phyloP scores from a whole-genome alignment of 768 basidiomycete species.

The Suillus bovinus region DNA sequence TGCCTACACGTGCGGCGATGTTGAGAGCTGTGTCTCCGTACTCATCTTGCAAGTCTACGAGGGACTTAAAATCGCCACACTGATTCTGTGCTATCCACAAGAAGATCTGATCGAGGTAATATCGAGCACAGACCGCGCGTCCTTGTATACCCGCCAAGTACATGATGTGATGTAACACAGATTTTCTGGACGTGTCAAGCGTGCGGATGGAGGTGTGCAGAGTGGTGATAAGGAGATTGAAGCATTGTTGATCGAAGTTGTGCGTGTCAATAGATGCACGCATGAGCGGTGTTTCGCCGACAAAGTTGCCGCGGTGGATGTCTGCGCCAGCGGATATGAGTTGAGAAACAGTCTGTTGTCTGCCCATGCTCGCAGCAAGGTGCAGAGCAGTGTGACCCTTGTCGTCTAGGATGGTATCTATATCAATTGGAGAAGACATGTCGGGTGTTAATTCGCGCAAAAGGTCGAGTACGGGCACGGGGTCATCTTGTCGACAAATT shows the following conservation, averaged over 20 bases:
- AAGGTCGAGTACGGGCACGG: slow-evolving; percentile 57
- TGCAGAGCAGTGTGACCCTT: slow-evolving; percentile 95
- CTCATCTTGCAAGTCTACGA: slow-evolving; percentile 91
- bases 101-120: slow-evolving; percentile 91
- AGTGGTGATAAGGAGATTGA: slow-evolving; percentile 60
- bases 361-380: slow-evolving; percentile 84
- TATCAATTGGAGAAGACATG: slow-evolving; percentile 43
- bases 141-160: slow-evolving; percentile 91
- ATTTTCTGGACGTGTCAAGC: slow-evolving; percentile 82
- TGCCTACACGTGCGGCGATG: slow-evolving; percentile 93
- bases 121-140: slow-evolving; percentile 77
- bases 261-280: slow-evolving; percentile 90
- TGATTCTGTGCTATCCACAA: slow-evolving; percentile 81
- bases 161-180: slow-evolving; percentile 89
- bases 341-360: slow-evolving; percentile 63
- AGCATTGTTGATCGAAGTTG: slow-evolving; percentile 76
- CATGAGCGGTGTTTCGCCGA: slow-evolving; percentile 93
- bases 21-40: slow-evolving; percentile 96
- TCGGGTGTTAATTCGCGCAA: slow-evolving; percentile 62
- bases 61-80: slow-evolving; percentile 69
- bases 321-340: slow-evolving; percentile 83
- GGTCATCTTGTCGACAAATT: slow-evolving; percentile 72
- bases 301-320: slow-evolving; percentile 86
- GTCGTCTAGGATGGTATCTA: slow-evolving; percentile 89
- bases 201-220: slow-evolving; percentile 82